A percentile compares a stretch with the other conserved stretches of the same genome.
These are phyloP conservation scores for Adansonia gregorii DNA, from an alignment of 441 rosid genomes.

Conservation along the genomic window DNA sequence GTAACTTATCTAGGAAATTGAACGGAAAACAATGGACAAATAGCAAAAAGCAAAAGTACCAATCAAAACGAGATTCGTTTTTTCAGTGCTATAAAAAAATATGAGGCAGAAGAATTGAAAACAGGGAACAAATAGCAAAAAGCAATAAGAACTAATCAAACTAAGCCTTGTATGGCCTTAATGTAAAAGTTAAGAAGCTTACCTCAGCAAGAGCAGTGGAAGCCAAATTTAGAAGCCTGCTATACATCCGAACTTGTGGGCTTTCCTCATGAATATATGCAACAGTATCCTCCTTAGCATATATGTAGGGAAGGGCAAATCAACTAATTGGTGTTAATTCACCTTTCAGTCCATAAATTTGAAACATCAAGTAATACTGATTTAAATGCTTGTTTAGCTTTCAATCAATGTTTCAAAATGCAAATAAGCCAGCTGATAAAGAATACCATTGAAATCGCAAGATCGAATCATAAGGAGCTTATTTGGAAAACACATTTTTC, in stretches of 20 bases:
- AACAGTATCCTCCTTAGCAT: constrained; percentile 39
- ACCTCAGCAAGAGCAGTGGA: constrained; percentile 72
- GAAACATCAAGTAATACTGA: neutral
- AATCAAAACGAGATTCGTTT: neutral
- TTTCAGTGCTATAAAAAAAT: neutral
- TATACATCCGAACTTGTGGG: constrained; percentile 64
- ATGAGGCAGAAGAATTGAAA: too few relatives aligned
- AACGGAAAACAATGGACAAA: too few relatives aligned
- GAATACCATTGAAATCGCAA: too few relatives aligned
- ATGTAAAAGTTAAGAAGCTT: constrained; percentile 26
- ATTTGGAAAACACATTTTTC: neutral
- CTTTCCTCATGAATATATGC: constrained; percentile 36
- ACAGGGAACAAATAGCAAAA: too few relatives aligned
- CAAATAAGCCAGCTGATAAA: neutral
- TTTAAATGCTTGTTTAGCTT: neutral
- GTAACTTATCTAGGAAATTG: neutral
- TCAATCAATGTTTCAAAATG: neutral
- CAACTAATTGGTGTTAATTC: constrained; percentile 2
- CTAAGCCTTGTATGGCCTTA: neutral
- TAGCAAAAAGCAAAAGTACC: too few relatives aligned
- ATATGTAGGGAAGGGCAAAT: constrained; percentile 16
- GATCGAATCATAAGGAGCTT: neutral
- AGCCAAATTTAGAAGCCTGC: constrained; percentile 70
- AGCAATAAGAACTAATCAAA: too few relatives aligned
- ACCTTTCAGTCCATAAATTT: neutral